Evolutionary conservation across 495 filamentous ascomycete species (phyloP).

Genomic region (Tuber brumale): DNA sequence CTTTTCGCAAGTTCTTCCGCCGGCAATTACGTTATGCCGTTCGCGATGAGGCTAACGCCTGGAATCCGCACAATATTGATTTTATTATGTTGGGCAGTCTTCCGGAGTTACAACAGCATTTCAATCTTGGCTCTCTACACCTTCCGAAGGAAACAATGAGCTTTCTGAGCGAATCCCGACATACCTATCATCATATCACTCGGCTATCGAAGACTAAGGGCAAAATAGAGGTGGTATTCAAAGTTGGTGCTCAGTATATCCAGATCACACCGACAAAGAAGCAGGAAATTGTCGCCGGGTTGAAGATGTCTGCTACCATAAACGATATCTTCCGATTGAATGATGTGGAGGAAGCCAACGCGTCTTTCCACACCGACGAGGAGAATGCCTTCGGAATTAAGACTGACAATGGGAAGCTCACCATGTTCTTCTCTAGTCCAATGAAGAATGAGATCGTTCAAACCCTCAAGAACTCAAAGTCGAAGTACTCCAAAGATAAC

Average conservation of each 20-base stretch:
- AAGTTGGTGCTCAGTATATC: slow-evolving; percentile 61
- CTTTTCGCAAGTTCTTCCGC: slow-evolving; percentile 57
- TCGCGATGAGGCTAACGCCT: slow-evolving; percentile 51
- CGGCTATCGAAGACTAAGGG: slow-evolving; percentile 59
- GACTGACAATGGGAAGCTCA: slow-evolving; percentile 60
- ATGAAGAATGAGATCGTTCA: slow-evolving; percentile 56
- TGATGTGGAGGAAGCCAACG: slow-evolving; percentile 56
- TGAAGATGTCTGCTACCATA: slow-evolving; percentile 54
- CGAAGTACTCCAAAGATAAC: slow-evolving; percentile 56
- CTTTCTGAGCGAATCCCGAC: slow-evolving; percentile 56
- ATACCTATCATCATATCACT: slow-evolving; percentile 59
- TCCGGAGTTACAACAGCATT: slow-evolving; percentile 58
- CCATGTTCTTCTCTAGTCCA: slow-evolving; percentile 60
- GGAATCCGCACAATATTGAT: slow-evolving; percentile 56
- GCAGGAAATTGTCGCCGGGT: slow-evolving; percentile 56
- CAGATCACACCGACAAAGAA: slow-evolving; percentile 61
- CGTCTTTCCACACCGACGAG: slow-evolving; percentile 57
- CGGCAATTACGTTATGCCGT: slow-evolving; percentile 53
- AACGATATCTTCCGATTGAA: slow-evolving; percentile 62
- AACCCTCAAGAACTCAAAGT: slow-evolving; percentile 54
- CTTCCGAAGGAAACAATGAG: slow-evolving; percentile 62
- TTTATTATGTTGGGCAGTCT: slow-evolving; percentile 56
- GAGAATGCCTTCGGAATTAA: slow-evolving; percentile 61
- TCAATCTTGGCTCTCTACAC: slow-evolving; percentile 56
- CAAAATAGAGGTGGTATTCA: slow-evolving; percentile 59